These are phyloP conservation scores for Kwoniella sp. DNA, from an alignment of 768 basidiomycete genomes.

Conservation along the genomic window DNA sequence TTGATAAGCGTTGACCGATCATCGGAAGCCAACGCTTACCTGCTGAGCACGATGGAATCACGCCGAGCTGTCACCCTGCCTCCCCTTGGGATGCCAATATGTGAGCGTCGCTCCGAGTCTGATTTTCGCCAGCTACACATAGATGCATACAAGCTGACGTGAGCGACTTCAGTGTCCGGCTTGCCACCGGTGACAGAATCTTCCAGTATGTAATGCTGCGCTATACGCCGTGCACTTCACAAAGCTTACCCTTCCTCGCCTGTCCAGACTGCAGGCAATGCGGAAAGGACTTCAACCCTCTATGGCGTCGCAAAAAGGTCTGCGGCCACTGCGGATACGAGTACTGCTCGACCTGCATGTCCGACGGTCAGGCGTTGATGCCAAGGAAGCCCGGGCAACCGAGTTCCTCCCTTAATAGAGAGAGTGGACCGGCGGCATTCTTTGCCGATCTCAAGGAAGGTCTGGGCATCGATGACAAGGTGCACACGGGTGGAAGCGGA, in stretches of 20 bases:
- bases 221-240: background rate
- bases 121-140: constrained; percentile 2
- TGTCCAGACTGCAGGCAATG: constrained; percentile 44
- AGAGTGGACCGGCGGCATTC: constrained; percentile 3
- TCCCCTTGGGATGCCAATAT: constrained; percentile 35
- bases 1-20: too few species aligned
- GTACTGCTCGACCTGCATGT: constrained; percentile 45
- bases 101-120: constrained; percentile 13
- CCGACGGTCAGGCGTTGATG: constrained; percentile 47
- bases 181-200: constrained; percentile 45
- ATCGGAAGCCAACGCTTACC: too few species aligned
- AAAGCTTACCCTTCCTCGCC: background rate
- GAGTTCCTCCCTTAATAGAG: background rate
- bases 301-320: constrained; percentile 40
- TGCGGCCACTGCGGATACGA: constrained; percentile 49
- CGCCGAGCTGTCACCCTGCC: constrained; percentile 18
- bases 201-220: constrained; percentile 21
- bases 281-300: constrained; percentile 44
- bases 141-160: too few species aligned
- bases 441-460: constrained; percentile 24
- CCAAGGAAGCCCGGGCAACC: constrained; percentile 28
- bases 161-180: constrained; percentile 48
- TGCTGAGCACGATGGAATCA: constrained; percentile 3
- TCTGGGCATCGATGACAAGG: constrained; percentile 29
- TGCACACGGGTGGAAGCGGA: constrained; percentile 19